Conservation (phyloP, 371 early-diverging fungal species). For the Mucor irregularis region DNA sequence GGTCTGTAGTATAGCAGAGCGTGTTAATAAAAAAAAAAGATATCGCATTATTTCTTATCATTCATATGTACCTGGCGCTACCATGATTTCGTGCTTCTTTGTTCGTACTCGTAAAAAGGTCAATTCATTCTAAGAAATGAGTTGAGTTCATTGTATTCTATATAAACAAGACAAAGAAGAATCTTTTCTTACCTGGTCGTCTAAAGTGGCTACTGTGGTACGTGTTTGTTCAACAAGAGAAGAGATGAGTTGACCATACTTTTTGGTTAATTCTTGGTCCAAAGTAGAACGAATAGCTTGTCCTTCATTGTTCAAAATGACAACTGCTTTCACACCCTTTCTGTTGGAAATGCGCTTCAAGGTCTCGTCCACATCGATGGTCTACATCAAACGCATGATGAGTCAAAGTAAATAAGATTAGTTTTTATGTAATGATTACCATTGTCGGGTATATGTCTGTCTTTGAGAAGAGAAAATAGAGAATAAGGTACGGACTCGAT, state of each 20-base stretch:
- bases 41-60: not conserved
- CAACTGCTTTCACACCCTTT: slow-evolving; percentile 81
- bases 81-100: slow-evolving; percentile 94
- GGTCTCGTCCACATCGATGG: slow-evolving; percentile 87
- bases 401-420: too few species aligned
- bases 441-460: too few species aligned
- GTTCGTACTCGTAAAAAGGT: slow-evolving; percentile 92
- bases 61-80: slow-evolving; percentile 74
- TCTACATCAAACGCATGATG: too few species aligned
- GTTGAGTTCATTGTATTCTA: too few species aligned
- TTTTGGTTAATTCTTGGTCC: slow-evolving; percentile 75
- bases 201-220: slow-evolving; percentile 33
- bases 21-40: not conserved
- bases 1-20: slow-evolving; percentile 55
- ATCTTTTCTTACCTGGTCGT: slow-evolving; percentile 33
- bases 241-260: slow-evolving; percentile 59
- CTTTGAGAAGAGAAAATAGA: too few species aligned
- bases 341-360: slow-evolving; percentile 83
- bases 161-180: not conserved
- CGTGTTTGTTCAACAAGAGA: slow-evolving; percentile 39
- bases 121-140: slow-evolving; percentile 78
- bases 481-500: too few species aligned
- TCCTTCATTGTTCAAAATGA: slow-evolving; percentile 77
- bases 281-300: slow-evolving; percentile 88
- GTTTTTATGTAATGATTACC: too few species aligned